Evolutionary conservation across 805 yeast genomes (phyloP).

Genomic region (Yamadazyma tumulicola): DNA sequence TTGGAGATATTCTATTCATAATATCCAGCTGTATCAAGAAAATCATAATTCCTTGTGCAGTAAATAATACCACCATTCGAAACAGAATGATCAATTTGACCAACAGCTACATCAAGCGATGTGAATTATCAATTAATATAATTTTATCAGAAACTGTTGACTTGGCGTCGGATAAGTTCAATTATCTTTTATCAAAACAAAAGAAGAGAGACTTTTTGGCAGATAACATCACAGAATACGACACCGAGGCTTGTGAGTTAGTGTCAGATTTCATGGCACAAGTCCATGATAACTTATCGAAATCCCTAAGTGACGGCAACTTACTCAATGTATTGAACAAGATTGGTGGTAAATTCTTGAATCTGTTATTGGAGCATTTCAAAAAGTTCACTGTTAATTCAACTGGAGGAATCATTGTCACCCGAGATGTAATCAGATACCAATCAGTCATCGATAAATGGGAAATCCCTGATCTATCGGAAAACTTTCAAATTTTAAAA

Average conservation of each 20-base stretch:
- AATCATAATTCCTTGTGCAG: conserved; percentile 71
- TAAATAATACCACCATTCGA: conserved; percentile 53
- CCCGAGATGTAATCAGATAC: conserved; percentile 78
- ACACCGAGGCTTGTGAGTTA: conserved; percentile 68
- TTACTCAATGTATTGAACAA: conserved; percentile 47
- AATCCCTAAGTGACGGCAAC: conserved; percentile 40
- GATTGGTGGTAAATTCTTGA: conserved; percentile 57
- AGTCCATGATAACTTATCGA: conserved; percentile 36
- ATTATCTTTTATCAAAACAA: conserved; percentile 53
- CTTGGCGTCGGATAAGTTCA: conserved; percentile 49
- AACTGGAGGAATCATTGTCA: conserved; percentile 77
- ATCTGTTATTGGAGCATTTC: conserved; percentile 64
- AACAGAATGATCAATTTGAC: conserved; percentile 58
- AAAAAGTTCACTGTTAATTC: conserved; percentile 72
- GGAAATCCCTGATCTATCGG: conserved; percentile 58
- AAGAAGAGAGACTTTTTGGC: conserved; percentile 66
- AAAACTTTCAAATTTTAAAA: conserved; percentile 64
- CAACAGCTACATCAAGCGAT: conserved; percentile 55
- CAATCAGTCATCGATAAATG: conserved; percentile 67
- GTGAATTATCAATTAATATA: conserved; percentile 64
- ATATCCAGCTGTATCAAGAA: conserved; percentile 71
- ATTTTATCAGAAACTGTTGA: conserved; percentile 59
- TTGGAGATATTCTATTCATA: conserved; percentile 60
- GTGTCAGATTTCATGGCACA: conserved; percentile 51
- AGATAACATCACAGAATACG: conserved; percentile 41